phyloP scores from a whole-genome alignment of 768 basidiomycete genomes.

The Lactarius hengduanensis region DNA sequence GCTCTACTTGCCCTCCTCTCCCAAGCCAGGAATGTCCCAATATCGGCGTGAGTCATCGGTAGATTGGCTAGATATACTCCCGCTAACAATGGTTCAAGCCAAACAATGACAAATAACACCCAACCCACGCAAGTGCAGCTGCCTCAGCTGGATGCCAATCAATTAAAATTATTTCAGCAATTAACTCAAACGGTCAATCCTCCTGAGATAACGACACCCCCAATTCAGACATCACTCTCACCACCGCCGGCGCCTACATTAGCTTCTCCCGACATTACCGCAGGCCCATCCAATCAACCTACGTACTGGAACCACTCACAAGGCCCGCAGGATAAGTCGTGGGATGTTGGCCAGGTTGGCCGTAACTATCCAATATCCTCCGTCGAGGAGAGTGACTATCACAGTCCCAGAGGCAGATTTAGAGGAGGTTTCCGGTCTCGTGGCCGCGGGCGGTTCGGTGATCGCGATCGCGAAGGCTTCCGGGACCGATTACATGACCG shows the following conservation, averaged over 20 bases:
- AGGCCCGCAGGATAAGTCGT: slow-evolving; percentile 42
- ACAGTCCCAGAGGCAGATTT: slow-evolving; percentile 51
- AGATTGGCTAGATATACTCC: slow-evolving; percentile 6
- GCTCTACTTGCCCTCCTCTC: slow-evolving; percentile 67
- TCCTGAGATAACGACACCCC: slow-evolving; percentile 25
- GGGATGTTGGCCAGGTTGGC: slow-evolving; percentile 58
- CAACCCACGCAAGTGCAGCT: slow-evolving; percentile 36
- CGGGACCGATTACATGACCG: slow-evolving; percentile 45
- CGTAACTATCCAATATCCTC: slow-evolving; percentile 50
- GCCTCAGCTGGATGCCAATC: slow-evolving; percentile 48
- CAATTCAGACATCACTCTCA: slow-evolving; percentile 30
- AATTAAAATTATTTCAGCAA: slow-evolving; percentile 74
- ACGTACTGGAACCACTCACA: slow-evolving; percentile 16
- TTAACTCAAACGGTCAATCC: slow-evolving; percentile 58
- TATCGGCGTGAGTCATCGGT: slow-evolving; percentile 40
- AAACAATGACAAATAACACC: slow-evolving; percentile 58
- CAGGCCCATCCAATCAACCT: slow-evolving; percentile 19
- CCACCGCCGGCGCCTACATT: slow-evolving; percentile 4
- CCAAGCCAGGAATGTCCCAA: slow-evolving; percentile 54
- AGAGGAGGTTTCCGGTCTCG: slow-evolving; percentile 60
- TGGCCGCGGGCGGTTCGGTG: slow-evolving; percentile 62
- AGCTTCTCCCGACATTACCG: slow-evolving; percentile 5
- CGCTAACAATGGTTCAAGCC: slow-evolving; percentile 40
- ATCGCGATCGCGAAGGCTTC: slow-evolving; percentile 41
- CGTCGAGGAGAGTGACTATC: slow-evolving; percentile 53